phyloP scores from a whole-genome alignment of 257 asterid species.

The Penstemon eatonii region DNA sequence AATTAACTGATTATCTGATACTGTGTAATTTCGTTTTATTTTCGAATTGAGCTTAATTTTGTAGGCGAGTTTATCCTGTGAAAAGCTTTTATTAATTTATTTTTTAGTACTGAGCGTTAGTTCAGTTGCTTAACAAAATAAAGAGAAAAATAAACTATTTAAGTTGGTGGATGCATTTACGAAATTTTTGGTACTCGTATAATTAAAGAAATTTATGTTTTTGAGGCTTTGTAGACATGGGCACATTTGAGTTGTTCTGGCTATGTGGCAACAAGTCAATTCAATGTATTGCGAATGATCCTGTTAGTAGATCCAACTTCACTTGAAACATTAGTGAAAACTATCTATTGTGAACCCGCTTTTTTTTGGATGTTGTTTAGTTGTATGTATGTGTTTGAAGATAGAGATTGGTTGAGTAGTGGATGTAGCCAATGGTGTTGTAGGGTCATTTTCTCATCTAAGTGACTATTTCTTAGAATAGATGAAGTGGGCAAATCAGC shows the following conservation, averaged over 20 bases:
- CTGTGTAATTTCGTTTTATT: slow-evolving; percentile 7
- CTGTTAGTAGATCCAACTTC: slow-evolving; percentile 9
- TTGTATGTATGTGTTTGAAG: slow-evolving; percentile 13
- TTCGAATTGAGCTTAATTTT: slow-evolving; percentile 9
- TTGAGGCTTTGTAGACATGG: slow-evolving; percentile 3
- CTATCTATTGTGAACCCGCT: background rate
- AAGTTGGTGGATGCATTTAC: background rate
- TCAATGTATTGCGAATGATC: background rate
- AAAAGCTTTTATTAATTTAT: background rate
- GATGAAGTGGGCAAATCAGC: slow-evolving; percentile 1
- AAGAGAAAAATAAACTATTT: background rate
- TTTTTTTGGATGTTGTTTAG: slow-evolving; percentile 1
- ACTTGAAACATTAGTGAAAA: background rate
- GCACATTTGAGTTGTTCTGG: slow-evolving; percentile 10
- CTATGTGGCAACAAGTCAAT: background rate
- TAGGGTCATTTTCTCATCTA: background rate
- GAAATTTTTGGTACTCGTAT: background rate
- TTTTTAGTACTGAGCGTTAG: background rate
- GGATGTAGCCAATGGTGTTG: background rate
- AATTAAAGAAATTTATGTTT: background rate
- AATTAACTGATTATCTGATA: background rate
- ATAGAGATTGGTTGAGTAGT: background rate
- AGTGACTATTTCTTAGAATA: background rate
- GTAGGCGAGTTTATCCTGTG: background rate
- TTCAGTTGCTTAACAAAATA: background rate